A percentile compares a stretch with the other conserved stretches of the same genome.
These are phyloP conservation scores for Cladosporium cucumerinum DNA, from an alignment of 2,329 filamentous ascomycete genomes.

Conservation along the genomic window DNA sequence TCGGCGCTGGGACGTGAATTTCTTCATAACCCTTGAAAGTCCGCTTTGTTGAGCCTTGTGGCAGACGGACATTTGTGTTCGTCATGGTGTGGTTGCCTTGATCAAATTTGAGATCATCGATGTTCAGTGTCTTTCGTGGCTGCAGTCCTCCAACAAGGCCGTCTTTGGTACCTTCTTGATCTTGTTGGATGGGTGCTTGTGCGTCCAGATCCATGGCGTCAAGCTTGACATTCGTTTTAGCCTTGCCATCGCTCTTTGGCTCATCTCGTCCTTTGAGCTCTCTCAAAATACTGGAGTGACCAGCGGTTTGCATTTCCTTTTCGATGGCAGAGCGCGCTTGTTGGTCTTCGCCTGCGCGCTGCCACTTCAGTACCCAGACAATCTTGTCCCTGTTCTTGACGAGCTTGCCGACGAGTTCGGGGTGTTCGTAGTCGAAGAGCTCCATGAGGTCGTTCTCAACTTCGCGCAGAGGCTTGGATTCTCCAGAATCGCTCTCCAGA, in stretches of 20 bases:
- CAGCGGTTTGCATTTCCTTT: conserved; percentile 86
- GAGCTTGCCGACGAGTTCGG: conserved; percentile 85
- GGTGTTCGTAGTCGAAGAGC: conserved; percentile 94
- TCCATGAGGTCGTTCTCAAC: conserved; percentile 99
- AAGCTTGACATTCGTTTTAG: conserved; percentile 72
- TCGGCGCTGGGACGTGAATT: conserved; percentile 92
- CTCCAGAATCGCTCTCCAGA: conserved; percentile 64
- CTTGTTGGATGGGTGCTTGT: conserved; percentile 45
- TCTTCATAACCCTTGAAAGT: conserved; percentile 98
- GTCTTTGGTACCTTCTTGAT: conserved; percentile 59
- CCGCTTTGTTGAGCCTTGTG: conserved; percentile 90
- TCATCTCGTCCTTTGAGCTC: conserved; percentile 75
- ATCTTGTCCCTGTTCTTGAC: conserved; percentile 91
- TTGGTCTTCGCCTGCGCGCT: conserved; percentile 74
- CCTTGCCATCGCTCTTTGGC: conserved; percentile 54
- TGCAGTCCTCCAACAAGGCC: conserved; percentile 77
- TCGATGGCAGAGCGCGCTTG: conserved; percentile 72
- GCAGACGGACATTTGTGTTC: conserved; percentile 91
- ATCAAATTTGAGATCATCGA: conserved; percentile 95
- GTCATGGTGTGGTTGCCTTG: conserved; percentile 99
- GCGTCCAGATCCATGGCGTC: conserved; percentile 75
- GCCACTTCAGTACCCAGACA: conserved; percentile 89
- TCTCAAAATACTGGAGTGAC: conserved; percentile 79
- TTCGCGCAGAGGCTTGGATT: conserved; percentile 82
- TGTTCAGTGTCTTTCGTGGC: conserved; percentile 81